phyloP scores from a whole-genome alignment of 129 eudicot species.

The Dittrichia graveolens region DNA sequence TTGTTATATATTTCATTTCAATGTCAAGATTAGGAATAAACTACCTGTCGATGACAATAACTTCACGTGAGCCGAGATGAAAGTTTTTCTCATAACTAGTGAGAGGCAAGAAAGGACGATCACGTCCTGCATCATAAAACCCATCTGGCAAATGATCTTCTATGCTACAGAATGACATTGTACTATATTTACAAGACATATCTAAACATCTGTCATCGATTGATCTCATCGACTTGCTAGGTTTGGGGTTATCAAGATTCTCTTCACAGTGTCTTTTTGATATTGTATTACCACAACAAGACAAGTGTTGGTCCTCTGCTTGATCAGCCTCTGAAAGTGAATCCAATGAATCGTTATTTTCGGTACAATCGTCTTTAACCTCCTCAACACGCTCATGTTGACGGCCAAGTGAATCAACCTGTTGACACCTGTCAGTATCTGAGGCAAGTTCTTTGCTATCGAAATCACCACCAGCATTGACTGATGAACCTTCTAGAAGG shows the following conservation, averaged over 20 bases:
- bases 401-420: slow-evolving; percentile 35
- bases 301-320: slow-evolving; percentile 39
- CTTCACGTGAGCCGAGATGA: slow-evolving; percentile 86
- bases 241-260: slow-evolving; percentile 70
- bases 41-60: slow-evolving; percentile 86
- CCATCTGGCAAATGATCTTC: slow-evolving; percentile 87
- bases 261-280: slow-evolving; percentile 81
- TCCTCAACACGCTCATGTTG: slow-evolving; percentile 47
- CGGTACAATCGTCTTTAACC: slow-evolving; percentile 28
- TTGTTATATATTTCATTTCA: slow-evolving; percentile 1
- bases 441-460: slow-evolving; percentile 46
- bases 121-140: slow-evolving; percentile 97
- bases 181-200: slow-evolving; percentile 65
- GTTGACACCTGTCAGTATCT: slow-evolving; percentile 35
- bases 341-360: slow-evolving; percentile 34
- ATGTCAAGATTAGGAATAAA: slow-evolving; percentile 15
- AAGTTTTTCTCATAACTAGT: slow-evolving; percentile 59
- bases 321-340: slow-evolving; percentile 38
- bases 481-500: slow-evolving; percentile 42
- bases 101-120: slow-evolving; percentile 87
- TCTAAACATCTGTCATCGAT: slow-evolving; percentile 43
- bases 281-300: slow-evolving; percentile 41
- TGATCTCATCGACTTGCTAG: slow-evolving; percentile 65
- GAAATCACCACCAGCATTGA: slow-evolving; percentile 27
- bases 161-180: slow-evolving; percentile 69